Evolutionary conservation across 2,329 filamentous ascomycete species (phyloP).

Genomic region (Trichoderma sp.): DNA sequence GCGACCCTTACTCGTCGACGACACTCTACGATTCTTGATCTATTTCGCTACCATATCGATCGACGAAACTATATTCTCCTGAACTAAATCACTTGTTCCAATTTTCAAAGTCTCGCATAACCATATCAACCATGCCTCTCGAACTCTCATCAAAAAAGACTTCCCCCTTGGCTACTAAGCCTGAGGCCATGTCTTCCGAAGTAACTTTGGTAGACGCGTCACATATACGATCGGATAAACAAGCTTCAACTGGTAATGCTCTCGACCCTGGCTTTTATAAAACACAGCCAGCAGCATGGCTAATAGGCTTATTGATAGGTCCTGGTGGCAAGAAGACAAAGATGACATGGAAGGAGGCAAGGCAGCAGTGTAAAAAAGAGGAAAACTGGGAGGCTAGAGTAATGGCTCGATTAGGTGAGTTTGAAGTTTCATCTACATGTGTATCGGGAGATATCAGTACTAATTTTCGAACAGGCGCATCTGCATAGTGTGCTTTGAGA

Average conservation of each 20-base stretch:
- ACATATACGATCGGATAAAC: neutral
- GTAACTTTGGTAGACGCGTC: constrained; percentile 12
- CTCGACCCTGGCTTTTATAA: neutral
- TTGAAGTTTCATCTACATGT: neutral
- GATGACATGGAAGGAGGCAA: constrained; percentile 27
- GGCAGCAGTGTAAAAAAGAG: neutral
- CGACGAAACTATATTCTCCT: neutral
- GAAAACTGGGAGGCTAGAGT: constrained; percentile 17
- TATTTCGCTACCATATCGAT: neutral
- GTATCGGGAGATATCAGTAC: neutral
- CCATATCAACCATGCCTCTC: constrained; percentile 14
- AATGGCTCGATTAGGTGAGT: constrained; percentile 1
- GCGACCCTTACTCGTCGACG: neutral
- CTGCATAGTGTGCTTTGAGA: neutral
- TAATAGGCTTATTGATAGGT: neutral
- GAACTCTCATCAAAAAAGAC: constrained; percentile 10
- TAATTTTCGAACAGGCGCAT: neutral
- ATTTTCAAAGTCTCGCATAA: neutral
- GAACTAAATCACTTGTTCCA: neutral
- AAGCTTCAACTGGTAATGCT: neutral
- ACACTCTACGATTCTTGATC: neutral
- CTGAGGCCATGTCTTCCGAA: constrained; percentile 21
- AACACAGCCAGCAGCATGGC: neutral
- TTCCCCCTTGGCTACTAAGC: neutral
- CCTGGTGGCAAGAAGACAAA: constrained; percentile 3